These are phyloP conservation scores for Pythium sukuiense DNA, from an alignment of 352 stramenopile species.

Conservation along the genomic window DNA sequence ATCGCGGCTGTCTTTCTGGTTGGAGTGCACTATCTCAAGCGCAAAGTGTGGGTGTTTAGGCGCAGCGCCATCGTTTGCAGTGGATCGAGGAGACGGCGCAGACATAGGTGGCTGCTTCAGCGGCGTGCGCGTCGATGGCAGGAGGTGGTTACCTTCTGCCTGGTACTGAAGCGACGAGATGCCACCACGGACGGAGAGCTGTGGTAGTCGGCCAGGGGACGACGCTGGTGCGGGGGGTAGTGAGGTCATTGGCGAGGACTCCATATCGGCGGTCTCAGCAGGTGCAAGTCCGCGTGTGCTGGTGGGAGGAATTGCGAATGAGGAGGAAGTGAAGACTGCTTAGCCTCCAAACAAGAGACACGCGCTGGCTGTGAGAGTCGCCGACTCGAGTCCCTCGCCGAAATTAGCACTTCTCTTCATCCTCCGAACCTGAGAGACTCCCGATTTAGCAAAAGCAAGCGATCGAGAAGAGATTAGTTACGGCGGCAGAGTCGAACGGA, in stretches of 20 bases:
- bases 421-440: neutral
- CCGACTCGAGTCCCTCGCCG: neutral
- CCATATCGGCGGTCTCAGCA: conserved; percentile 1
- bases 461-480: neutral
- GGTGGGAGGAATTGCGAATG: neutral
- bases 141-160: conserved; percentile 15
- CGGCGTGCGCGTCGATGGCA: neutral
- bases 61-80: neutral
- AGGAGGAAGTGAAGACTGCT: neutral
- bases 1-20: conserved; percentile 20
- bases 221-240: conserved; percentile 3
- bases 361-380: neutral
- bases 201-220: conserved; percentile 13
- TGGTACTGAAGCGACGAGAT: conserved; percentile 20
- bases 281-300: neutral
- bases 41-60: conserved; percentile 11
- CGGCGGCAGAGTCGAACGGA: neutral
- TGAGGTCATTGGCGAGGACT: neutral
- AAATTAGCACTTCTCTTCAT: neutral
- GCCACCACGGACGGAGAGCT: conserved; percentile 11
- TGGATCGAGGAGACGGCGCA: neutral
- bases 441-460: neutral
- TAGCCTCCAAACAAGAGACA: neutral
- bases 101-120: conserved; percentile 1
- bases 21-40: conserved; percentile 15